Conservation (phyloP, 192 early-diverging fungal genomes). For the Linnemannia schmuckeri region DNA sequence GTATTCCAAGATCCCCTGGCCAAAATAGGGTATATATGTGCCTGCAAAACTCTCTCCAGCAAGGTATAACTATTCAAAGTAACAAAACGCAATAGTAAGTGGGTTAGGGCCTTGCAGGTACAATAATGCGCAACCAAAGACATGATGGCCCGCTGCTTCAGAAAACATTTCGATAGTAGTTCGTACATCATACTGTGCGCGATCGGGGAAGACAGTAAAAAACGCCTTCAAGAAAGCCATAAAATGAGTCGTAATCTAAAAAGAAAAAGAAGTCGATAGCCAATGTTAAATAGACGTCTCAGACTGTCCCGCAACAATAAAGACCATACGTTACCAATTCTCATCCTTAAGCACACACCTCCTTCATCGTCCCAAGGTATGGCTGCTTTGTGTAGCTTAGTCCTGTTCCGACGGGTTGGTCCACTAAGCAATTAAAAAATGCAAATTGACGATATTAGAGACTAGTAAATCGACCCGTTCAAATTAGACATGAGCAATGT, state of each 20-base stretch:
- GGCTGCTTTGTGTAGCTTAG: constrained; percentile 64
- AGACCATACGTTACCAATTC: background rate
- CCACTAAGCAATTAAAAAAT: constrained; percentile 56
- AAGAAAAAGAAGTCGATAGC: background rate
- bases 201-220: constrained; percentile 64
- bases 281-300: background rate
- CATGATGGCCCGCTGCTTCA: too few species aligned
- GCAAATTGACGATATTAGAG: background rate
- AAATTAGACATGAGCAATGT: background rate
- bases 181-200: constrained; percentile 57
- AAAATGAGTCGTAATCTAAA: constrained; percentile 59
- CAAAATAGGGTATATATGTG: constrained; percentile 74
- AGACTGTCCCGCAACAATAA: too few species aligned
- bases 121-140: background rate
- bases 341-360: constrained; percentile 55
- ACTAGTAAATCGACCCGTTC: background rate
- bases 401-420: constrained; percentile 75
- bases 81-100: background rate
- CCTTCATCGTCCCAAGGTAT: constrained; percentile 51
- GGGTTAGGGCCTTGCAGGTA: background rate
- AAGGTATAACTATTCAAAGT: constrained; percentile 63
- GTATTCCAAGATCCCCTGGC: constrained; percentile 50
- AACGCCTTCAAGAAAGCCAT: constrained; percentile 65
- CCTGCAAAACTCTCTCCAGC: constrained; percentile 77
- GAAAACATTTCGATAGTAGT: background rate